Base-by-base conservation (phyloP, 768 basidiomycete genomes). In the Trichaptum fuscoviolaceum region DNA sequence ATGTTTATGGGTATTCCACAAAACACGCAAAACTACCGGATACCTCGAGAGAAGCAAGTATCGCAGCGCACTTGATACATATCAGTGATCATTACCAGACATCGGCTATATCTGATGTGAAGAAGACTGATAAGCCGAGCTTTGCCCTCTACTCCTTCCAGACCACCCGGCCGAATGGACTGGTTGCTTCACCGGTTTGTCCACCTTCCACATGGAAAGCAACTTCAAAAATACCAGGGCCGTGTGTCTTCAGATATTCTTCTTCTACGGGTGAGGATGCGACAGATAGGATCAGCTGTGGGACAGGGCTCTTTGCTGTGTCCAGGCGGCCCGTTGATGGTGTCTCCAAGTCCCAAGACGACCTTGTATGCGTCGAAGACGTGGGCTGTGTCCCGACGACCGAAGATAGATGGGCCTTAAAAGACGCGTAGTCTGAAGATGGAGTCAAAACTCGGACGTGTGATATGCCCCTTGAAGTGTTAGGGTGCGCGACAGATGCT, bases 221-320 rank as follows among this genome's bases (percentile, higher is more conserved):
- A 2, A 89, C 77, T 69, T 89, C 87, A 65, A 81, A 84, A 0
- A 88, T 80, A 2, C 82, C 81, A 8, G 75, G 65, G 0, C 76
- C 77, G 8, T 68, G 69, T 20, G 65, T 62, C 30, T 62, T 63
- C 63, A 81, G 63, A 70, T 81, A 77, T 12, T 57, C 63, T 12
- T 63, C 57, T 64, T 85, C 80, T 15, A 75, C 77, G 1, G 76
- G 78, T 52, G 77, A 73, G 26, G 58, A 65, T 1, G 85, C 77
- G n/a, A 70, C 68, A 57, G 71, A 71, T 57, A 85, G 65, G 24
- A 83, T 67, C 17, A 87, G 70, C 12, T 66, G 73, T 63, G 73
- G 77, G 63, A 35, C 64, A 67, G 58, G 26, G 35, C 63, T 17
- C 64, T 7, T 30, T 27, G 7, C 26, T 35, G 24, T 64, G 64